Percentiles rank a stretch among this genome's conserved stretches.
Evolutionary conservation across 345 rosid species (phyloP).

Genomic region (Cochlearia excelsa): DNA sequence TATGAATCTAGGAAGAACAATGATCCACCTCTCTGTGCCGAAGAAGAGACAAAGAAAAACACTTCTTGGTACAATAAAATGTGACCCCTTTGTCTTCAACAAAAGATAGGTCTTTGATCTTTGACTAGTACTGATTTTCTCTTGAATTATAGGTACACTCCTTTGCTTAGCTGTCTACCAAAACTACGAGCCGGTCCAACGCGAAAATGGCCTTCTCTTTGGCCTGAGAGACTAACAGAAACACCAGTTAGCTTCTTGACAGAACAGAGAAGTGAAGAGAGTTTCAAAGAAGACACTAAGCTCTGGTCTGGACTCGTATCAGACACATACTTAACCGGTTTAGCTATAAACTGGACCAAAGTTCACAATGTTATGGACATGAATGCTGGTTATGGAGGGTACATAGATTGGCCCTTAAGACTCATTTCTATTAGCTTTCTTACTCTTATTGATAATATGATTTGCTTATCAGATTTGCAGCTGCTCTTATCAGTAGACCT

Average conservation of each 20-base stretch:
- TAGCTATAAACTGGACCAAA: constrained; percentile 64
- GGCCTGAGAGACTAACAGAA: constrained; percentile 73
- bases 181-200: constrained; percentile 47
- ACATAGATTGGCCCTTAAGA: not conserved
- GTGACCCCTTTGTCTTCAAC: not conserved
- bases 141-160: constrained; percentile 56
- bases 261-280: constrained; percentile 37
- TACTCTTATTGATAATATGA: not conserved
- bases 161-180: constrained; percentile 59
- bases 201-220: constrained; percentile 56
- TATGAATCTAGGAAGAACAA: constrained; percentile 50
- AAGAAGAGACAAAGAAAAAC: constrained; percentile 37
- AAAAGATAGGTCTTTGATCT: not conserved
- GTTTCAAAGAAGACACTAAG: constrained; percentile 47
- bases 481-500: constrained; percentile 66
- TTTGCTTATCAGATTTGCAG: constrained; percentile 59
- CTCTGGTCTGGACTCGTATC: constrained; percentile 68
- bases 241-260: constrained; percentile 48
- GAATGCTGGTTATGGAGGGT: constrained; percentile 99
- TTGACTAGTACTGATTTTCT: not conserved
- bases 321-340: constrained; percentile 54
- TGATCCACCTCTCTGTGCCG: constrained; percentile 59
- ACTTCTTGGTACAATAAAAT: constrained; percentile 52
- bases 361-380: constrained; percentile 84
- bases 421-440: constrained; percentile 21